Conservation (phyloP, 768 basidiomycete genomes). For the Russula compacta region DNA sequence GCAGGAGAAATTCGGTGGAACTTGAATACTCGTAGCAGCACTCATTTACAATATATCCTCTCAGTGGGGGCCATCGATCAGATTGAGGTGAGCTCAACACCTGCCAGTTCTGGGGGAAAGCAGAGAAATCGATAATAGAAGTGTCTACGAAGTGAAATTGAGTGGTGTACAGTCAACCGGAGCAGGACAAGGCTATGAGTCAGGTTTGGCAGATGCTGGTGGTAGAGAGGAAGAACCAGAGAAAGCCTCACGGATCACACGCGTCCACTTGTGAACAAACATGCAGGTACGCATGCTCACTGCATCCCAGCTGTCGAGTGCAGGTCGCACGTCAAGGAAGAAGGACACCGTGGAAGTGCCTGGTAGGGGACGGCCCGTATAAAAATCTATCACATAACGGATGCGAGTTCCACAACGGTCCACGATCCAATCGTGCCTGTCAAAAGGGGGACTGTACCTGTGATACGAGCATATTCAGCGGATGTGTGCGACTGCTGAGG, state of each 20-base stretch:
- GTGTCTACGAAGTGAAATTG: neutral
- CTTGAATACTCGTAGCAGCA: too few species aligned
- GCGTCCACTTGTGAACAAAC: constrained; percentile 37
- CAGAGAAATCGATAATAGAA: neutral
- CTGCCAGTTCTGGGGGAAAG: neutral
- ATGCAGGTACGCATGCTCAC: constrained; percentile 67
- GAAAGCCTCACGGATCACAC: neutral
- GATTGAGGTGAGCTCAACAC: neutral
- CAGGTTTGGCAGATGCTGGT: constrained; percentile 6
- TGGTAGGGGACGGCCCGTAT: constrained; percentile 61
- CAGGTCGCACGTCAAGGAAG: constrained; percentile 90
- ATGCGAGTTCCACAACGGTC: constrained; percentile 85
- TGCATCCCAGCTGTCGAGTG: constrained; percentile 92
- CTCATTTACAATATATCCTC: too few species aligned
- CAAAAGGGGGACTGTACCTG: constrained; percentile 92
- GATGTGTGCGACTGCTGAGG: neutral
- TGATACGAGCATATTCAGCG: constrained; percentile 9
- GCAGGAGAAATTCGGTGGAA: too few species aligned
- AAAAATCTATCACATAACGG: constrained; percentile 98
- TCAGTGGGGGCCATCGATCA: neutral
- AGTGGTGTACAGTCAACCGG: neutral
- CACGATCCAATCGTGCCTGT: constrained; percentile 95
- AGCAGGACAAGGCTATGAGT: neutral
- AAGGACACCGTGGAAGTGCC: constrained; percentile 61
- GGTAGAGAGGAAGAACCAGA: constrained; percentile 19